phyloP scores from a whole-genome alignment of 2,329 filamentous ascomycete species.

The Fusarium goolgardi region DNA sequence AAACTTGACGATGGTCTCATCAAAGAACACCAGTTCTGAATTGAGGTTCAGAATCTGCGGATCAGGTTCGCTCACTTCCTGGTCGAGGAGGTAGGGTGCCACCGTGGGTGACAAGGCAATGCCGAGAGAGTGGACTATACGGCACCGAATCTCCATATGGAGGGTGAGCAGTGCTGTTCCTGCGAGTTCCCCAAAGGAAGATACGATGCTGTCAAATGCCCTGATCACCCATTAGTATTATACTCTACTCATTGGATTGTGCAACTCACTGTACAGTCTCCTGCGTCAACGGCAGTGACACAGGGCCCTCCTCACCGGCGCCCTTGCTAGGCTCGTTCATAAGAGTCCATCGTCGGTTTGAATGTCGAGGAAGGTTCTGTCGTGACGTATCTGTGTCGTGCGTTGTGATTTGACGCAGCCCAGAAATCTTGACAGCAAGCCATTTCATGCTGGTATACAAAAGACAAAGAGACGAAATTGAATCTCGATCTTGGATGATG shows the following conservation, averaged over 20 bases:
- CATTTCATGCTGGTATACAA: slow-evolving; percentile 99
- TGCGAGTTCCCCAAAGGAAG: slow-evolving; percentile 84
- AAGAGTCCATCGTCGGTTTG: slow-evolving; percentile 85
- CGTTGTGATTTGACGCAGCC: slow-evolving; percentile 83
- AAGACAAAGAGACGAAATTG: slow-evolving; percentile 84
- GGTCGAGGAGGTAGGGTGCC: slow-evolving; percentile 73
- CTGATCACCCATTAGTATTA: slow-evolving; percentile 55
- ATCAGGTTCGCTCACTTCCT: slow-evolving; percentile 81
- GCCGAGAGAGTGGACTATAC: slow-evolving; percentile 82
- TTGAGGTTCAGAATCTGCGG: slow-evolving; percentile 86
- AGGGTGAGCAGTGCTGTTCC: slow-evolving; percentile 83
- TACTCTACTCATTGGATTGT: background rate
- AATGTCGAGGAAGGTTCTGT: slow-evolving; percentile 64
- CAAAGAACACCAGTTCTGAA: slow-evolving; percentile 84
- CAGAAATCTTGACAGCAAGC: slow-evolving; percentile 85
- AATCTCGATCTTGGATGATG: slow-evolving; percentile 89
- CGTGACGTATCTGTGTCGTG: slow-evolving; percentile 75
- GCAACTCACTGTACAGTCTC: slow-evolving; percentile 80
- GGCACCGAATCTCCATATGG: slow-evolving; percentile 88
- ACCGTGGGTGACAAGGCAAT: slow-evolving; percentile 70
- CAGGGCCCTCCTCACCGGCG: slow-evolving; percentile 70
- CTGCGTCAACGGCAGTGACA: slow-evolving; percentile 87
- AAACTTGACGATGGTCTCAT: slow-evolving; percentile 81
- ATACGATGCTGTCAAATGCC: slow-evolving; percentile 87
- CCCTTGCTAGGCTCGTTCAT: slow-evolving; percentile 72